Conservation (phyloP, 2,329 filamentous ascomycete genomes). For the Lojkania enalia region DNA sequence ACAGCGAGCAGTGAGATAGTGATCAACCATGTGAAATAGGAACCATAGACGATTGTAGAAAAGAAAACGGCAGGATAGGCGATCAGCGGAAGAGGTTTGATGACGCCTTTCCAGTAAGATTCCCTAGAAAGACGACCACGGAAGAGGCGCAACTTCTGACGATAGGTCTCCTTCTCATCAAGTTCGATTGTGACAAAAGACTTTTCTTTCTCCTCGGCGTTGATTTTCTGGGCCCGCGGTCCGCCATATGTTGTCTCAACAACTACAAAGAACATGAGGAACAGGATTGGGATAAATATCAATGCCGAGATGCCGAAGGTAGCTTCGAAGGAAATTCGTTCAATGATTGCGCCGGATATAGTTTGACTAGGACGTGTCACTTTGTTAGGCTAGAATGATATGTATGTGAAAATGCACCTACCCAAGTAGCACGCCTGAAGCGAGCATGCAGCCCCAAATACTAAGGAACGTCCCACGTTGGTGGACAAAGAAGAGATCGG, state of each 20-base stretch:
- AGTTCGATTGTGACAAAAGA: slow-evolving; percentile 22
- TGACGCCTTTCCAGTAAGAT: slow-evolving; percentile 38
- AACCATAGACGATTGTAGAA: slow-evolving; percentile 78
- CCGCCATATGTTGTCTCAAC: slow-evolving; percentile 49
- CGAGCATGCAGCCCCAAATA: slow-evolving; percentile 53
- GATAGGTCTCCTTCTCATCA: slow-evolving; percentile 28
- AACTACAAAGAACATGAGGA: slow-evolving; percentile 51
- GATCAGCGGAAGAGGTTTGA: slow-evolving; percentile 74
- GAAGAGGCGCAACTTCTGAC: slow-evolving; percentile 29
- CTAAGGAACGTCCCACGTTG: slow-evolving; percentile 86
- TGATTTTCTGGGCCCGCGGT: slow-evolving; percentile 23
- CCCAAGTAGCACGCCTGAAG: slow-evolving; percentile 45
- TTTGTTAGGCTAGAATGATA: neutral
- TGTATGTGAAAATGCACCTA: slow-evolving; percentile 30
- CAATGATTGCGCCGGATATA: slow-evolving; percentile 48
- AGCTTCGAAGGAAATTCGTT: slow-evolving; percentile 46
- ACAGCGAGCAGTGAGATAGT: slow-evolving; percentile 86
- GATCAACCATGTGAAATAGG: slow-evolving; percentile 92
- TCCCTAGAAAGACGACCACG: slow-evolving; percentile 34
- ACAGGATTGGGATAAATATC: slow-evolving; percentile 47
- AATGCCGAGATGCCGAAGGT: slow-evolving; percentile 50
- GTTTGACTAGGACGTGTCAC: slow-evolving; percentile 41
- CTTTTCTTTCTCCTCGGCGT: slow-evolving; percentile 27
- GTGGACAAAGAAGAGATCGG: slow-evolving; percentile 89
- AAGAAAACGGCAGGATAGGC: slow-evolving; percentile 85